Base-by-base conservation (phyloP, 106 monocot species). In the Posidonia australis region DNA sequence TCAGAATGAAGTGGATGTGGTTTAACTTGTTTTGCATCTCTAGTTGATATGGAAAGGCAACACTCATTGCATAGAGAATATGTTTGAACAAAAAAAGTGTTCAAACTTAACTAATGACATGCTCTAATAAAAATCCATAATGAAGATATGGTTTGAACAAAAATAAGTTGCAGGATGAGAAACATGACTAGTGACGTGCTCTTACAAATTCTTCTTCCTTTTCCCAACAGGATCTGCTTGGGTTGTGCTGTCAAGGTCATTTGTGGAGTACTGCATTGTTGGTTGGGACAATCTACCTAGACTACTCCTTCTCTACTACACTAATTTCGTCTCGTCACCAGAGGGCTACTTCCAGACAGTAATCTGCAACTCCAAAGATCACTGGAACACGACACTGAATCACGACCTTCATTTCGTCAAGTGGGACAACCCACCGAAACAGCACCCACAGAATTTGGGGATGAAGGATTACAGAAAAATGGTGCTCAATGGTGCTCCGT, bases 261-360 rank as follows among this genome's bases (percentile, higher is more conserved):
- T 93, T 57, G 72, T 83, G 18, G 88, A 93, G 57, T 93, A 93
- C 77, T 73, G 74, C 54, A 64, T 86, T 10, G 1, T 81, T 5
- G 88, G 88, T 23, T 93, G 80, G 78, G 88, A 93, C 66, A 93
- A 88, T 55, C 83, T 93, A 2, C 93, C 93, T 30, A 85, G 93
- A 68, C 86, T 79, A n/a, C 88, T 88, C 63, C 88, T 93, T 7
- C 78, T 93, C 63, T 93, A 88, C 79, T 93, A 82, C 77, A 81
- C 93, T 19, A 93, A 93, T 70, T 85, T 88, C 80, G 71, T 93
- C 69, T 93, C 93, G 3, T 77, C 93, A 0, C 88, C 93, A 5
- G 88, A 93, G 36, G 80, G 78, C 76, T 93, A 93, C 75, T 88
- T 93, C 72, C 93, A 93, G 67, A 93, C 93, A 0, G 49, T 89